Percentiles rank a stretch among this genome's conserved stretches.
Evolutionary conservation across 1,284 basidiomycete species (phyloP).

Genomic region (Microbotryum violaceum): DNA sequence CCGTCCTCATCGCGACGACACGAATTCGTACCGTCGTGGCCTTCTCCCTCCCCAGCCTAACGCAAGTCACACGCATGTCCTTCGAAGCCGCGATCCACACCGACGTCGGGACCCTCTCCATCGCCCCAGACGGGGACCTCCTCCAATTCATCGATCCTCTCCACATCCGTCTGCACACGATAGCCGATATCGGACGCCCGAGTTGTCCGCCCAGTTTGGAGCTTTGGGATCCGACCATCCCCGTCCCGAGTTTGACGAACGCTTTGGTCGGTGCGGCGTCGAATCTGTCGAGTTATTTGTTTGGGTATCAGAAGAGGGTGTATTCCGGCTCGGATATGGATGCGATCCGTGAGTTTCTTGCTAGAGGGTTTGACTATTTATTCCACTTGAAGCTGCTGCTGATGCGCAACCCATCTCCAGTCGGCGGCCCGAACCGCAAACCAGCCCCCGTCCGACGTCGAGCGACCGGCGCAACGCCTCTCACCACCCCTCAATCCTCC

Average conservation of each 20-base stretch:
- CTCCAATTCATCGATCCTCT: constrained; percentile 27
- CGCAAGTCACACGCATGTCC: constrained; percentile 13
- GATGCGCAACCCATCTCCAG: neutral
- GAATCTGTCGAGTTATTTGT: constrained; percentile 18
- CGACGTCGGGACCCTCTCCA: constrained; percentile 11
- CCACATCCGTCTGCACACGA: constrained; percentile 24
- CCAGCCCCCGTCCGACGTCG: constrained; percentile 11
- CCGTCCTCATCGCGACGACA: constrained; percentile 21
- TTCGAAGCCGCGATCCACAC: constrained; percentile 25
- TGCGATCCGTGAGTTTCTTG: constrained; percentile 10
- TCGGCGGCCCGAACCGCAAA: constrained; percentile 22
- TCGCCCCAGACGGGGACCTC: constrained; percentile 26
- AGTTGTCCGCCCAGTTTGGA: constrained; percentile 17
- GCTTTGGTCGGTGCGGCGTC: constrained; percentile 12
- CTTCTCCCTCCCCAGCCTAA: constrained; percentile 23
- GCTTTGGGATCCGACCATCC: constrained; percentile 12
- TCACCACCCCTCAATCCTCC: neutral
- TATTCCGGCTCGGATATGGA: constrained; percentile 26
- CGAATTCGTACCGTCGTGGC: constrained; percentile 15
- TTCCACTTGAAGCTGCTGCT: neutral
- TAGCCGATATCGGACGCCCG: constrained; percentile 19
- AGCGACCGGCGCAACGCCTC: constrained; percentile 8
- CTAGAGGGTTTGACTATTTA: neutral
- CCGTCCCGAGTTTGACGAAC: constrained; percentile 16
- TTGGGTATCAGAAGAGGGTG: constrained; percentile 13